These are phyloP conservation scores for Chaetomium tenue DNA, from an alignment of 495 filamentous ascomycete species.

Conservation along the genomic window DNA sequence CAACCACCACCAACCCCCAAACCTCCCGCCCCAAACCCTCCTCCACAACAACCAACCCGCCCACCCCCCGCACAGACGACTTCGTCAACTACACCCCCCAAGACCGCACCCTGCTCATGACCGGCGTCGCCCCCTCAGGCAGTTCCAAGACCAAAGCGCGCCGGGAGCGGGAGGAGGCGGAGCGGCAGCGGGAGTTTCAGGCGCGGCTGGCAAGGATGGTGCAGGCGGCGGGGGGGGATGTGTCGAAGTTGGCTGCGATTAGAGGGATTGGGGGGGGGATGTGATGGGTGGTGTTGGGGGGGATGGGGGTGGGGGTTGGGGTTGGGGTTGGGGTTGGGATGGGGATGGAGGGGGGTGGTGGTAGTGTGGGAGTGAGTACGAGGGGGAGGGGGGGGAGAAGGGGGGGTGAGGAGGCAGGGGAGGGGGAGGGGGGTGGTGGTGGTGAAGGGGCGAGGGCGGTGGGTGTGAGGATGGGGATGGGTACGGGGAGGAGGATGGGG, in stretches of 20 bases:
- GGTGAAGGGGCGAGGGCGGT: not conserved
- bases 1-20: not conserved
- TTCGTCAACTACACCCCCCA: slow-evolving; percentile 92
- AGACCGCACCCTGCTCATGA: slow-evolving; percentile 78
- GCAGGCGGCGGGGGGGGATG: not conserved
- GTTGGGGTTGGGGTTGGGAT: no score
- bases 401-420: not conserved
- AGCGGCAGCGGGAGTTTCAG: slow-evolving; percentile 71
- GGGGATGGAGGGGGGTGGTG: not conserved
- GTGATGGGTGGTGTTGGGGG: not conserved
- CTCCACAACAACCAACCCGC: not conserved
- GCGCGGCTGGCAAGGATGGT: slow-evolving; percentile 73
- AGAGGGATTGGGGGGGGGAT: not conserved
- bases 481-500: not conserved
- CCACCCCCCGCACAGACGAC: slow-evolving; percentile 28
- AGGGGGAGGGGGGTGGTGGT: no score
- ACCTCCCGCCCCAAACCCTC: no score
- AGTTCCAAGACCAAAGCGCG: slow-evolving; percentile 90
- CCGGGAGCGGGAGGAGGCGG: slow-evolving; percentile 79
- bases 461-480: not conserved
- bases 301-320: no score
- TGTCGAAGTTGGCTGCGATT: not conserved
- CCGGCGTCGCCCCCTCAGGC: slow-evolving; percentile 86
- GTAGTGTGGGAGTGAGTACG: not conserved
- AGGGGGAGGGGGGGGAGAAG: not conserved